Evolutionary conservation across 768 basidiomycete genomes (phyloP).

Genomic region (Amanita subjunquillea): DNA sequence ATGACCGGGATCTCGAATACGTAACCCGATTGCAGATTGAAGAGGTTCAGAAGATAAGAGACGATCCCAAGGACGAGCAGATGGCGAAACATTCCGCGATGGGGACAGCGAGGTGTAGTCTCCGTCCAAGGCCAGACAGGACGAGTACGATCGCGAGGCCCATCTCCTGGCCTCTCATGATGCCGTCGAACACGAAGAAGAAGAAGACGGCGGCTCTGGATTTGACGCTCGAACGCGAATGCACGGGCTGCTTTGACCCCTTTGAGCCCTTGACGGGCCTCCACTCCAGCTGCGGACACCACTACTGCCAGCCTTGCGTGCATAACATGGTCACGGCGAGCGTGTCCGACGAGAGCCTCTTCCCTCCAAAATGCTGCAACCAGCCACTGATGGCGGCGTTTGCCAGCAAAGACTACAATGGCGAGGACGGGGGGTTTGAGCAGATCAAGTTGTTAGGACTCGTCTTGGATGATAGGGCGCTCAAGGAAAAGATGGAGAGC

Average conservation of each 20-base stretch:
- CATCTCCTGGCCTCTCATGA: not conserved
- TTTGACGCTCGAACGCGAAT: slow-evolving; percentile 19
- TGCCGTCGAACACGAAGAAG: not conserved
- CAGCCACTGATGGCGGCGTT: not conserved
- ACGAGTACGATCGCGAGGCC: not conserved
- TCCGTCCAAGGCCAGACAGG: not conserved
- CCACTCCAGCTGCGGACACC: slow-evolving; percentile 31
- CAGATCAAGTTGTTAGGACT: not conserved
- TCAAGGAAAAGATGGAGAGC: not conserved
- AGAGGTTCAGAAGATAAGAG: not conserved
- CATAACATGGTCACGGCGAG: slow-evolving; percentile 29
- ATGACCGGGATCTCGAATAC: not conserved
- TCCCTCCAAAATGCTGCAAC: slow-evolving; percentile 41
- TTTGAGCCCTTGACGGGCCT: slow-evolving; percentile 16
- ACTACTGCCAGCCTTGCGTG: slow-evolving; percentile 36
- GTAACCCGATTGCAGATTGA: not conserved
- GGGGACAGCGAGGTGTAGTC: not conserved
- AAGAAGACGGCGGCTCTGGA: not conserved
- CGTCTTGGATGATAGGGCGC: not conserved
- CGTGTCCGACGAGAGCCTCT: slow-evolving; percentile 38
- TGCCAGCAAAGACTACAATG: too few species aligned
- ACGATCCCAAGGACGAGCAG: not conserved
- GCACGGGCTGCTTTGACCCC: slow-evolving; percentile 31
- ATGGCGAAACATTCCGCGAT: not conserved
- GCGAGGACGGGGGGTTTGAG: not conserved